Conservation (phyloP, 208 protist genomes). For the Wallacemonas rigidus region DNA sequence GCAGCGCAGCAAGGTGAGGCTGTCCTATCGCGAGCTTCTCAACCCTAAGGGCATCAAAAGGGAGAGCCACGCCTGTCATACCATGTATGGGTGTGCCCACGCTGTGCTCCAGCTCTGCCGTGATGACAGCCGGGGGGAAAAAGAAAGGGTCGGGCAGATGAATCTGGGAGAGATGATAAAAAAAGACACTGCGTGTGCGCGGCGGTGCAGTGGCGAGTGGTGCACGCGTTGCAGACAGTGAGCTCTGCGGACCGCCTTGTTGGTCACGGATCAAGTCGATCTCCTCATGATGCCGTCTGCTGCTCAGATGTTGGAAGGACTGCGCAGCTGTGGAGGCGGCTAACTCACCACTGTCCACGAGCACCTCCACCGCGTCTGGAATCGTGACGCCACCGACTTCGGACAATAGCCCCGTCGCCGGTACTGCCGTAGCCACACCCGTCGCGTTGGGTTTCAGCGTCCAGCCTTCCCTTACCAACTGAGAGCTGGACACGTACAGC, state of each 20-base stretch:
- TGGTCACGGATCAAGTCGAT: no score
- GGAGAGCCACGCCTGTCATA: conserved; percentile 41
- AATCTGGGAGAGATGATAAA: conserved; percentile 81
- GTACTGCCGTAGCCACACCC: conserved; percentile 21
- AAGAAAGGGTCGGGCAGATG: conserved; percentile 45
- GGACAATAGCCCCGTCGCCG: no score
- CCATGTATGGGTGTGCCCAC: conserved; percentile 51
- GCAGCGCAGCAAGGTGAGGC: conserved; percentile 29
- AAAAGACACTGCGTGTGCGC: conserved; percentile 28
- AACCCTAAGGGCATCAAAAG: conserved; percentile 1
- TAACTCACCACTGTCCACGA: background rate
- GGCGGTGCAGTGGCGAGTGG: background rate
- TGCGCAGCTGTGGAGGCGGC: background rate
- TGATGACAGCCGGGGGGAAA: conserved; percentile 40
- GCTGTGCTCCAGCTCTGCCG: conserved; percentile 42
- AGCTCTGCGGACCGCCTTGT: no score
- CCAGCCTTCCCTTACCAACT: conserved; percentile 26
- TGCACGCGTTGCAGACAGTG: no score
- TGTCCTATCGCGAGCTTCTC: background rate
- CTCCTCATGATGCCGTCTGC: background rate
- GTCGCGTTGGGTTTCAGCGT: conserved; percentile 30
- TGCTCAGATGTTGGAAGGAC: no score
- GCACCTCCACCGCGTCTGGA: background rate
- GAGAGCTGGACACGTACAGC: conserved; percentile 41
- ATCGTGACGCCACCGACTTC: background rate